Conservation (phyloP, 805 yeast genomes). For the Ogataea methanolica region DNA sequence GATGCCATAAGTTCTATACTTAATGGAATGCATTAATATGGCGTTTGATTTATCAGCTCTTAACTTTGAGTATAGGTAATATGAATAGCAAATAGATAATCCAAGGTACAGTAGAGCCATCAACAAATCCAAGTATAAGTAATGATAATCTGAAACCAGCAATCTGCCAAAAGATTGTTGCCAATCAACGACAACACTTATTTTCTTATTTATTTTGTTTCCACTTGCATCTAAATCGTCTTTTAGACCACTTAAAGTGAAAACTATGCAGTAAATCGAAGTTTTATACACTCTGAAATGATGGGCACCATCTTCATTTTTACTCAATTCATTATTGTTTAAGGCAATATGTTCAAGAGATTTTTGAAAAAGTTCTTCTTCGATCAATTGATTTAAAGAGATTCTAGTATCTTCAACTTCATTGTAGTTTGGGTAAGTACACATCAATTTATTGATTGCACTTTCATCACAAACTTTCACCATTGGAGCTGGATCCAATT, state of each 20-base stretch:
- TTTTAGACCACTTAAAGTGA: constrained; percentile 11
- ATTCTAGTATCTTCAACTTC: constrained; percentile 8
- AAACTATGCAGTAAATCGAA: constrained; percentile 25
- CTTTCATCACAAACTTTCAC: constrained; percentile 30
- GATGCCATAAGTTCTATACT: constrained; percentile 16
- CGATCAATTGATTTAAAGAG: constrained; percentile 18
- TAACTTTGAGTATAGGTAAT: constrained; percentile 11
- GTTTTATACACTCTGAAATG: constrained; percentile 16
- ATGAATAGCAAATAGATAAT: constrained; percentile 10
- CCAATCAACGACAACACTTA: constrained; percentile 26
- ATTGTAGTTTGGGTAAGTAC: constrained; percentile 14
- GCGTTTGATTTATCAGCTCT: constrained; percentile 16
- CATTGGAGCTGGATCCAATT: constrained; percentile 19
- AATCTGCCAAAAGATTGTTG: constrained; percentile 29
- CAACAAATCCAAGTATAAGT: constrained; percentile 19
- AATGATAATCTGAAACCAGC: constrained; percentile 25
- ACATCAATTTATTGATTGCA: constrained; percentile 17
- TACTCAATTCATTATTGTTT: constrained; percentile 1
- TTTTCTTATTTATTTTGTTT: constrained; percentile 1
- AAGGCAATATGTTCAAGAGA: constrained; percentile 18
- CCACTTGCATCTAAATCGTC: background rate
- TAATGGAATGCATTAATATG: constrained; percentile 12
- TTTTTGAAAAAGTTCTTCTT: constrained; percentile 6
- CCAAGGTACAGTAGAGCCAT: constrained; percentile 19
- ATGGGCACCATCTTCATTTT: constrained; percentile 2